These are phyloP conservation scores for Apophysomyces trapeziformis DNA, from an alignment of 371 early-diverging fungal genomes.

Conservation along the genomic window DNA sequence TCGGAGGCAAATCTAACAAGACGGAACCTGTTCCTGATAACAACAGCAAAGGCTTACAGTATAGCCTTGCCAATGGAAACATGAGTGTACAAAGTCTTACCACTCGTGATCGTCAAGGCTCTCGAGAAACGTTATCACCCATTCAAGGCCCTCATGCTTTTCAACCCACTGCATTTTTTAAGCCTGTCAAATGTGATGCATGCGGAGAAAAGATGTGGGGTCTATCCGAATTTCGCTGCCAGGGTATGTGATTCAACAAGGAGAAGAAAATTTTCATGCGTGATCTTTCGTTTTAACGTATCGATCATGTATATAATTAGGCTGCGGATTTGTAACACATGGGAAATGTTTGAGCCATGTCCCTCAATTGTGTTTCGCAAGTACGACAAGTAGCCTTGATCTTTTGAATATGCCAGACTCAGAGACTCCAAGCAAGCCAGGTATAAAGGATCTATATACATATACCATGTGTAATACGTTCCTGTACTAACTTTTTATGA, in stretches of 20 bases:
- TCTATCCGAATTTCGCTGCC: conserved; percentile 76
- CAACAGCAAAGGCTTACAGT: neutral
- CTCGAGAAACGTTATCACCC: conserved; percentile 21
- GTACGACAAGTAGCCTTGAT: conserved; percentile 13
- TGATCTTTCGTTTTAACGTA: no score
- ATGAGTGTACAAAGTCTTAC: conserved; percentile 12
- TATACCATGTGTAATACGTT: neutral
- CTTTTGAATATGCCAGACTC: conserved; percentile 2
- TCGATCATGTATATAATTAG: neutral
- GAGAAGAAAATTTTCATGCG: neutral
- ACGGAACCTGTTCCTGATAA: conserved; percentile 1
- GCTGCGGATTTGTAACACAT: conserved; percentile 11
- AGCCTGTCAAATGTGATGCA: conserved; percentile 78
- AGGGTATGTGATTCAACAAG: conserved; percentile 33
- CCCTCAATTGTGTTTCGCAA: conserved; percentile 12
- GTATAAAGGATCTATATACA: neutral
- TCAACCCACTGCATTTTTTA: conserved; percentile 61
- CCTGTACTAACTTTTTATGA: neutral
- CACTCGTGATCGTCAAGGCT: conserved; percentile 14
- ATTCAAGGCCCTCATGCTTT: conserved; percentile 63
- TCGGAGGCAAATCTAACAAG: conserved; percentile 31
- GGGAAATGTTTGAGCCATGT: conserved; percentile 18
- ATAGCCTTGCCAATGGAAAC: conserved; percentile 1
- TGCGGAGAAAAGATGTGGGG: conserved; percentile 91
- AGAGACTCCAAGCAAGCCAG: conserved; percentile 1